Percentiles rank a stretch among this genome's conserved stretches.
Evolutionary conservation across 768 basidiomycete species (phyloP).

Genomic region (Xerocomus spinulosus): DNA sequence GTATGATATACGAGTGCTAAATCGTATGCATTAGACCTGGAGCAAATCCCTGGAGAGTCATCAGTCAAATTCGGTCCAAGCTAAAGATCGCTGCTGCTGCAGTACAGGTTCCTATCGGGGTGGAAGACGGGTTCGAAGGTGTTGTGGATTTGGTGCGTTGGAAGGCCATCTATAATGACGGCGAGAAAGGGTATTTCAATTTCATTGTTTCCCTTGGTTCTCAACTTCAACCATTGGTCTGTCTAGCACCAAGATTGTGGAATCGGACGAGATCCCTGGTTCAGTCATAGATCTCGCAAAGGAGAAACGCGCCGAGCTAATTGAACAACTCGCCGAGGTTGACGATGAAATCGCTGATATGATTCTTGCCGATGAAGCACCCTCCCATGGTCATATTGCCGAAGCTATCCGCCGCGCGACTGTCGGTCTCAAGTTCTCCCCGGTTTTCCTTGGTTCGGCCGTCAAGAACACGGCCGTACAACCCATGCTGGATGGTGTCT

Average conservation of each 20-base stretch:
- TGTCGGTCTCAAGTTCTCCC: constrained; percentile 83
- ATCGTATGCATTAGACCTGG: constrained; percentile 59
- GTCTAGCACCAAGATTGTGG: constrained; percentile 65
- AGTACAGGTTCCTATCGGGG: constrained; percentile 92
- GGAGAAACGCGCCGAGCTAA: constrained; percentile 83
- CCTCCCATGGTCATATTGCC: constrained; percentile 68
- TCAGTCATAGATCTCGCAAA: constrained; percentile 68
- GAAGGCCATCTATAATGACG: constrained; percentile 94
- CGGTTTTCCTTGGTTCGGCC: constrained; percentile 95
- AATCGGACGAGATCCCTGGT: constrained; percentile 84
- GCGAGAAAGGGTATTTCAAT: constrained; percentile 80
- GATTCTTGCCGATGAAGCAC: constrained; percentile 78
- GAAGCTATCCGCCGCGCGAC: constrained; percentile 88
- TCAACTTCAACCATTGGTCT: constrained; percentile 1
- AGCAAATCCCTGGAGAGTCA: constrained; percentile 94
- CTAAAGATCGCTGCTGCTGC: constrained; percentile 91
- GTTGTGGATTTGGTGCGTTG: constrained; percentile 92
- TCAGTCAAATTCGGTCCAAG: constrained; percentile 87
- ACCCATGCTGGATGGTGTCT: constrained; percentile 89
- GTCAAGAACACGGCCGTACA: constrained; percentile 97
- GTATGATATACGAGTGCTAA: background rate
- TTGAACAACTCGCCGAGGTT: constrained; percentile 94
- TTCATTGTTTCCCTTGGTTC: background rate
- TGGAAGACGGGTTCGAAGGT: constrained; percentile 80
- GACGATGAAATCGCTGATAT: constrained; percentile 94